Percentiles rank a stretch among this genome's conserved stretches.
phyloP scores from a whole-genome alignment of 2,329 filamentous ascomycete species.

The Sporothrix protearum region DNA sequence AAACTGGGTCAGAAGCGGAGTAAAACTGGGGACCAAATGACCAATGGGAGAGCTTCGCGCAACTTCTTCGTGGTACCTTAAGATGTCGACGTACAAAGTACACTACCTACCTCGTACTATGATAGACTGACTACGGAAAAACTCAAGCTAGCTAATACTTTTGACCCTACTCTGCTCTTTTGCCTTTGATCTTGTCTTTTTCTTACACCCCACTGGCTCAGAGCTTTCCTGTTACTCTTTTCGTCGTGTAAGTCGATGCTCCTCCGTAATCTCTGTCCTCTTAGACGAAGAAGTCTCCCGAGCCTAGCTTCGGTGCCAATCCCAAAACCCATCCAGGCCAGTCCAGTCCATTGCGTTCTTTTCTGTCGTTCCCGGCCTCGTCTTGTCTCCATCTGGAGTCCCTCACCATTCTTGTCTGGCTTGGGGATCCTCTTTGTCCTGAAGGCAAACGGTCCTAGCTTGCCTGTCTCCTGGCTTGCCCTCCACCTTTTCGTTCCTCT shows the following conservation, averaged over 20 bases:
- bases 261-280: constrained; percentile 7
- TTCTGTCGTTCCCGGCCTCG: not conserved
- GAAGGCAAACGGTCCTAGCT: constrained; percentile 11
- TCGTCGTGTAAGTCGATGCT: constrained; percentile 22
- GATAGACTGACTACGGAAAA: too few relatives aligned
- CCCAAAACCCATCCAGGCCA: not conserved
- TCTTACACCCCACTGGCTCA: not conserved
- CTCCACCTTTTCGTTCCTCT: too few relatives aligned
- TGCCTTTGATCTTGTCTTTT: not conserved
- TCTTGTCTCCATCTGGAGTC: not conserved
- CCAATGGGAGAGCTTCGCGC: too few relatives aligned
- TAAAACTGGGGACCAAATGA: too few relatives aligned
- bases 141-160: too few relatives aligned
- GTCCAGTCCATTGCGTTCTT: constrained; percentile 12
- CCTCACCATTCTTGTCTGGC: not conserved
- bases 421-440: constrained; percentile 8
- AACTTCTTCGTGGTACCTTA: too few relatives aligned
- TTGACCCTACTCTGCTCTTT: too few relatives aligned
- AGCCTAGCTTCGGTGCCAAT: constrained; percentile 4
- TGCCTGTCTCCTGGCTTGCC: not conserved
- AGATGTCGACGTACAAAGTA: not conserved
- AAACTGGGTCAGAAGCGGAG: too few relatives aligned
- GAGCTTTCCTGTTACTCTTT: constrained; percentile 21
- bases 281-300: not conserved
- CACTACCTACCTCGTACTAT: too few relatives aligned